phyloP scores from a whole-genome alignment of 2,329 filamentous ascomycete genomes.

The Trichophyton schoenleinii region DNA sequence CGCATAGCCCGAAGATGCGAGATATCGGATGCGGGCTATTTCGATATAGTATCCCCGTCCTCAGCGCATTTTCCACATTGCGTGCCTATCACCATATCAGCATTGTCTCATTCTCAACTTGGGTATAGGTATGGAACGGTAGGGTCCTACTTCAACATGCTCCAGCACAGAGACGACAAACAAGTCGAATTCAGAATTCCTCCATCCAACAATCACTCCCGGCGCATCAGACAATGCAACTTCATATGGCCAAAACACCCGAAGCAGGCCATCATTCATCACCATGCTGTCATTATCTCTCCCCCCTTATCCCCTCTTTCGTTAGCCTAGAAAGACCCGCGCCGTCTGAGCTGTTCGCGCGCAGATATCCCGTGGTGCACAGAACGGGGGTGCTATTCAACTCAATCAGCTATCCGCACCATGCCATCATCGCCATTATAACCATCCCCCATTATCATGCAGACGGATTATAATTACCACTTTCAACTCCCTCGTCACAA shows the following conservation, averaged over 20 bases:
- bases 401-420: constrained; percentile 1
- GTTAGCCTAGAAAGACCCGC: constrained; percentile 68
- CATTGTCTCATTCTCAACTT: not conserved
- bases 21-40: constrained; percentile 67
- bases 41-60: constrained; percentile 69
- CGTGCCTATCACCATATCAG: constrained; percentile 41
- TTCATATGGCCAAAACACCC: constrained; percentile 96
- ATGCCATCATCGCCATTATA: not conserved
- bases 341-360: constrained; percentile 81
- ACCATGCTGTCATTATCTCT: constrained; percentile 46
- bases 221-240: constrained; percentile 57
- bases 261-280: constrained; percentile 72
- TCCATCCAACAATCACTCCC: constrained; percentile 88
- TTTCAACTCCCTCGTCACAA: constrained; percentile 68
- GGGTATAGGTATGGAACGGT: too few species aligned
- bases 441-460: too few species aligned
- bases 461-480: constrained; percentile 47
- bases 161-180: constrained; percentile 83
- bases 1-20: constrained; percentile 74
- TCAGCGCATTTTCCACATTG: constrained; percentile 78
- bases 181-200: constrained; percentile 80
- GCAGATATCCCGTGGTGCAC: constrained; percentile 75
- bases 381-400: constrained; percentile 62
- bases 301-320: constrained; percentile 15
- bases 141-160: constrained; percentile 64